These are phyloP conservation scores for Candida pseudoviswanathii DNA, from an alignment of 1,139 yeast genomes.

Conservation along the genomic window DNA sequence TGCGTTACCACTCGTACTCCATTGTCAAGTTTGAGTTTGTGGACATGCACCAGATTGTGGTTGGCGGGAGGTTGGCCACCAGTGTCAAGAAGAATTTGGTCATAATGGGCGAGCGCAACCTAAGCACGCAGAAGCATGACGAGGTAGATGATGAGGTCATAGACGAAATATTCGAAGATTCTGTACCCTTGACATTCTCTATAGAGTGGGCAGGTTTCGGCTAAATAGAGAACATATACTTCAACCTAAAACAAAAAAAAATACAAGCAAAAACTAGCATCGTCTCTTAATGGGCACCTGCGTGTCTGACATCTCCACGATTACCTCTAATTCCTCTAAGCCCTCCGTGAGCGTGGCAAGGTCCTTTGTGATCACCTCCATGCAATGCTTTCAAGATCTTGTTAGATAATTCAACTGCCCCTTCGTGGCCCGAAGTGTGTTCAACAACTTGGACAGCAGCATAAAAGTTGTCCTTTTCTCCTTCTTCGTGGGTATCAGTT, in stretches of 20 bases:
- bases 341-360: neutral
- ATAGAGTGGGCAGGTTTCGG: conserved; percentile 88
- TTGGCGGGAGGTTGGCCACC: conserved; percentile 89
- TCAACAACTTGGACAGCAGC: neutral
- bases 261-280: neutral
- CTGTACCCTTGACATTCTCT: conserved; percentile 48
- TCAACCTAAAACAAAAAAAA: neutral
- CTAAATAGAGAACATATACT: conserved; percentile 21
- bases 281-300: neutral
- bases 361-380: neutral
- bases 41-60: conserved; percentile 59
- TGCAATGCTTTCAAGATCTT: neutral
- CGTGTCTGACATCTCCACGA: neutral
- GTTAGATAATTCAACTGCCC: neutral
- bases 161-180: conserved; percentile 14
- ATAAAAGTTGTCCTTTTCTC: neutral
- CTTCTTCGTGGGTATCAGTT: conserved; percentile 5
- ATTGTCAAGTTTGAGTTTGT: conserved; percentile 58
- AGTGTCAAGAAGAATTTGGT: conserved; percentile 89
- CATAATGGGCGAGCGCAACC: conserved; percentile 36
- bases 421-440: neutral
- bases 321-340: neutral
- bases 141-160: conserved; percentile 17
- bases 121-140: conserved; percentile 23
- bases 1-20: conserved; percentile 77